phyloP scores from a whole-genome alignment of 1,139 yeast species.

The Suzukiozyma palmioleophila region DNA sequence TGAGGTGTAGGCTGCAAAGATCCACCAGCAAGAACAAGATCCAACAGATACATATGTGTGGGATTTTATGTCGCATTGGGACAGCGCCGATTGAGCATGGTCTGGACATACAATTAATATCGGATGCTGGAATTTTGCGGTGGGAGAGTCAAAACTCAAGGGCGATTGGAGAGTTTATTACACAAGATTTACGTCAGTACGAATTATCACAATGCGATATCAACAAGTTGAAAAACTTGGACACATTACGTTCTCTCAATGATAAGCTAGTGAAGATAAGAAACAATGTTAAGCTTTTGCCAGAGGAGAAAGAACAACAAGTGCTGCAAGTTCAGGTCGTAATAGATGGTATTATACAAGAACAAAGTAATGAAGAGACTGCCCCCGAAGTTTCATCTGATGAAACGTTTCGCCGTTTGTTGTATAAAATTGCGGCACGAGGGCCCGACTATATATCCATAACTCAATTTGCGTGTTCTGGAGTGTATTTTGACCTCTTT shows the following conservation, averaged over 20 bases:
- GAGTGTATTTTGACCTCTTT: conserved; percentile 28
- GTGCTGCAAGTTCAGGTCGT: conserved; percentile 12
- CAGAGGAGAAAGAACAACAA: conserved; percentile 13
- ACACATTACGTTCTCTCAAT: conserved; percentile 20
- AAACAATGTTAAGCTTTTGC: conserved; percentile 24
- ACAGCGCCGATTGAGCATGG: background rate
- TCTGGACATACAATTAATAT: background rate
- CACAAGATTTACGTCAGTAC: conserved; percentile 13
- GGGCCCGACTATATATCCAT: conserved; percentile 49
- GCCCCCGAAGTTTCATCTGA: background rate
- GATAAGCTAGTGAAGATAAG: conserved; percentile 19
- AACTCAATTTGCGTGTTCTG: conserved; percentile 10
- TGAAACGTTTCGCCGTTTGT: conserved; percentile 21
- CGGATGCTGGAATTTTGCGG: background rate
- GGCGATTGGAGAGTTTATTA: conserved; percentile 12
- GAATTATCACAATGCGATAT: conserved; percentile 18
- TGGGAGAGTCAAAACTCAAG: conserved; percentile 21
- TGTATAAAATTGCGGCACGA: conserved; percentile 43
- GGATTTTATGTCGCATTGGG: conserved; percentile 9
- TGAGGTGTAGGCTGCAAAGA: no score
- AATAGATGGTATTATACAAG: conserved; percentile 11
- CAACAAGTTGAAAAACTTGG: conserved; percentile 24
- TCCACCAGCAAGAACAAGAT: no score
- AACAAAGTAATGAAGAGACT: background rate
- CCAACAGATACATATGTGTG: no score